Percentiles rank a stretch among this genome's conserved stretches.
These are phyloP conservation scores for Russula lepida DNA, from an alignment of 768 basidiomycete genomes.

Conservation along the genomic window DNA sequence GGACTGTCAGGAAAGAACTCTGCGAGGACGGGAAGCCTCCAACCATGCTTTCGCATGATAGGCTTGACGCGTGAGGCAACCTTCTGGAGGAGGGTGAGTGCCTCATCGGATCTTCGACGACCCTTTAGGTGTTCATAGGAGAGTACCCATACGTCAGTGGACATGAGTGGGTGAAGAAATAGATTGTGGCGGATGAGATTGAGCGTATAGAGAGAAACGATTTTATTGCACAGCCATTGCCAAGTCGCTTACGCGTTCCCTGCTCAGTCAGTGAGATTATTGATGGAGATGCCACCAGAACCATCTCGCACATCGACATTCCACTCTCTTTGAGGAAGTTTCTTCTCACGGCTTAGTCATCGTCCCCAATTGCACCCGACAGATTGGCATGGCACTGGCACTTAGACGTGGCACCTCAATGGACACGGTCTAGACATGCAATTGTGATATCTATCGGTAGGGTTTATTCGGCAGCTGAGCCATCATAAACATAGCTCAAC, in stretches of 20 bases:
- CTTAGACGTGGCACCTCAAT: background rate
- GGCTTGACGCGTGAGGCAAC: slow-evolving; percentile 82
- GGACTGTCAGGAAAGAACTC: slow-evolving; percentile 80
- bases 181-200: background rate
- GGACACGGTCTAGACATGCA: background rate
- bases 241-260: background rate
- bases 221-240: background rate
- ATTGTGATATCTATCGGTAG: background rate
- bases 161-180: slow-evolving; percentile 32
- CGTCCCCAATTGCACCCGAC: background rate
- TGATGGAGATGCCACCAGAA: background rate
- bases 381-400: background rate
- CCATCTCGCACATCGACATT: background rate
- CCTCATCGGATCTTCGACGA: slow-evolving; percentile 56
- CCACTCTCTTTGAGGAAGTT: background rate
- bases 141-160: slow-evolving; percentile 46
- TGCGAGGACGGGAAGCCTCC: slow-evolving; percentile 71
- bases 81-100: slow-evolving; percentile 57
- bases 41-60: slow-evolving; percentile 80
- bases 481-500: too few species aligned
- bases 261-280: too few species aligned
- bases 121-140: slow-evolving; percentile 66
- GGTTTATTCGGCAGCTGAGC: too few species aligned
- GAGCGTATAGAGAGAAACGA: background rate
- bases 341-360: background rate